These are phyloP conservation scores for Podospora sp. DNA, from an alignment of 495 filamentous ascomycete genomes.

Conservation along the genomic window DNA sequence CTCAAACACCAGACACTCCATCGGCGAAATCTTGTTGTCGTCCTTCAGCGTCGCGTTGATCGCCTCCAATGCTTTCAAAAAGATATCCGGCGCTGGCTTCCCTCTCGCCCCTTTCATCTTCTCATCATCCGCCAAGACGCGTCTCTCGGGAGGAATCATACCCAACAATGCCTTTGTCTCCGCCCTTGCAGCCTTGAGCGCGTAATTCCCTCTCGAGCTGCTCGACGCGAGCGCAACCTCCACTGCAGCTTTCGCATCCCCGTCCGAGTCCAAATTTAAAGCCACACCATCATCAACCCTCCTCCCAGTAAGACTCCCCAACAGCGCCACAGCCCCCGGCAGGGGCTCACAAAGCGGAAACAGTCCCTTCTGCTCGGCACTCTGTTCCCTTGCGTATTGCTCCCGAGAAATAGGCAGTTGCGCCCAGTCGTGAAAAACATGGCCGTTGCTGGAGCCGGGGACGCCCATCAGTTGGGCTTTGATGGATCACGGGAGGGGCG, in stretches of 20 bases:
- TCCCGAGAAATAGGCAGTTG: slow-evolving; percentile 71
- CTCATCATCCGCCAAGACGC: slow-evolving; percentile 75
- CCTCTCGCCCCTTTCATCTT: slow-evolving; percentile 70
- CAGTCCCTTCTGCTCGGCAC: slow-evolving; percentile 57
- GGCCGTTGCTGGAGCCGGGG: slow-evolving; percentile 58
- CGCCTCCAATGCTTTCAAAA: slow-evolving; percentile 71
- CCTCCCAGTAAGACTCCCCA: slow-evolving; percentile 32
- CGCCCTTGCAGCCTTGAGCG: slow-evolving; percentile 29
- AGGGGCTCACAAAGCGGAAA: slow-evolving; percentile 71
- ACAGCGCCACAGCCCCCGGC: slow-evolving; percentile 68
- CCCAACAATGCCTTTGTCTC: slow-evolving; percentile 30
- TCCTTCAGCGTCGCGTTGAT: slow-evolving; percentile 65
- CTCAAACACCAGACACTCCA: slow-evolving; percentile 89
- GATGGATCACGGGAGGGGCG: slow-evolving; percentile 77
- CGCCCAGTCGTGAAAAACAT: slow-evolving; percentile 62
- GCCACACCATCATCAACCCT: slow-evolving; percentile 32
- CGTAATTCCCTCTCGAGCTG: slow-evolving; percentile 31
- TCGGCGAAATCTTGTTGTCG: slow-evolving; percentile 46
- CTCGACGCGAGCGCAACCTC: slow-evolving; percentile 36
- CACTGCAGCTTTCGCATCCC: slow-evolving; percentile 20
- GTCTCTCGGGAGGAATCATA: slow-evolving; percentile 43
- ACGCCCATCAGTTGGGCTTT: slow-evolving; percentile 90
- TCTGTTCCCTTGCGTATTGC: slow-evolving; percentile 58
- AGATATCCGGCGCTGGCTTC: slow-evolving; percentile 89
- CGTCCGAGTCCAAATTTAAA: slow-evolving; percentile 25